A percentile compares a stretch with the other conserved stretches of the same genome.
These are phyloP conservation scores for Phytophthora quininea DNA, from an alignment of 352 stramenopile genomes.

Conservation along the genomic window DNA sequence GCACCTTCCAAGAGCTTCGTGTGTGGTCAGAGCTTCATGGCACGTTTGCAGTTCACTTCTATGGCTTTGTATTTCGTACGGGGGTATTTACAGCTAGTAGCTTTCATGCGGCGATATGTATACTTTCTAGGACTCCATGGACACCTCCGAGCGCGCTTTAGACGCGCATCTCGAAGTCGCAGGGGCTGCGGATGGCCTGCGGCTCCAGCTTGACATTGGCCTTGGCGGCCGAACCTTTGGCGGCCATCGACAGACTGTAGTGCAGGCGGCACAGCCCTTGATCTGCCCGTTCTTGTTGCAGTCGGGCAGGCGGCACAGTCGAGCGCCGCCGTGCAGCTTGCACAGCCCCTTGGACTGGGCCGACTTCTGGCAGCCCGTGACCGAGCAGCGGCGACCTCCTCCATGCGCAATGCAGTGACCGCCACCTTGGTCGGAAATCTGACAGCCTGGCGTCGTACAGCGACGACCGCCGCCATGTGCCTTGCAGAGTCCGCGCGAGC, in stretches of 20 bases:
- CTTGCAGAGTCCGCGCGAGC: constrained; percentile 84
- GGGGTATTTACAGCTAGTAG: constrained; percentile 34
- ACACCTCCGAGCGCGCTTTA: constrained; percentile 16
- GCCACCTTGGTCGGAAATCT: constrained; percentile 87
- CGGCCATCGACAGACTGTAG: constrained; percentile 52
- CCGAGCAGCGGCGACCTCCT: constrained; percentile 64
- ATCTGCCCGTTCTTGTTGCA: constrained; percentile 88
- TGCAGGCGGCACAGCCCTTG: constrained; percentile 77
- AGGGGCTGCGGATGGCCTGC: constrained; percentile 15
- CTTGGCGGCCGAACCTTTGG: constrained; percentile 8
- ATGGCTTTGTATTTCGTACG: constrained; percentile 2
- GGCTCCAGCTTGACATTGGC: constrained; percentile 23
- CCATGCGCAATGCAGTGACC: constrained; percentile 84
- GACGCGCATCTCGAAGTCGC: constrained; percentile 33
- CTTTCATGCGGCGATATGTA: constrained; percentile 16
- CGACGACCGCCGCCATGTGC: constrained; percentile 81
- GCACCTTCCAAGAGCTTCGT: neutral
- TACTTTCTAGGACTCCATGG: constrained; percentile 32
- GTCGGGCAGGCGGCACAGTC: constrained; percentile 67
- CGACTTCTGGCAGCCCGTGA: constrained; percentile 79
- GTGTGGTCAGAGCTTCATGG: neutral
- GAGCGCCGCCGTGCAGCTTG: constrained; percentile 84
- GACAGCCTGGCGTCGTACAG: constrained; percentile 77
- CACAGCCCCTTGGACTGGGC: constrained; percentile 84
- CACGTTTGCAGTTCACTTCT: constrained; percentile 2